phyloP scores from a whole-genome alignment of 1,139 yeast species.

The Blastobotrys malaysiensis region DNA sequence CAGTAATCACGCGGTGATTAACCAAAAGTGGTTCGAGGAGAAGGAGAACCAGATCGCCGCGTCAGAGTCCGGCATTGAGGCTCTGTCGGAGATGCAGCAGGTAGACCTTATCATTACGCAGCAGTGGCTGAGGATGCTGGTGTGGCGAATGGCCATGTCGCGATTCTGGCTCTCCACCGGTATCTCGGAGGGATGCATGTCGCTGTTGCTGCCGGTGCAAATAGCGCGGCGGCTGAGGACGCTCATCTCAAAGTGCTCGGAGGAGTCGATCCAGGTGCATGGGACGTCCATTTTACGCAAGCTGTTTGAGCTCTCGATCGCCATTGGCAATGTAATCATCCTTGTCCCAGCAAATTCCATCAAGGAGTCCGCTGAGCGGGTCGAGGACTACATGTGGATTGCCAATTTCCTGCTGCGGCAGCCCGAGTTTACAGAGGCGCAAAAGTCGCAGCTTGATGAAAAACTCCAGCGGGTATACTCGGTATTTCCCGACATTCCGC shows the following conservation, averaged over 20 bases:
- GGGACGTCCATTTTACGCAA: constrained; percentile 14
- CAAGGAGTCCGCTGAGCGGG: constrained; percentile 8
- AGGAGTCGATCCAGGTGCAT: constrained; percentile 13
- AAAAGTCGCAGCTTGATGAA: constrained; percentile 11
- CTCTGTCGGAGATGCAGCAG: constrained; percentile 16
- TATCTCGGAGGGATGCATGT: constrained; percentile 8
- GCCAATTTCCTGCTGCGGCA: constrained; percentile 15
- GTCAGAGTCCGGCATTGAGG: constrained; percentile 7
- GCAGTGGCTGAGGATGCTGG: constrained; percentile 18
- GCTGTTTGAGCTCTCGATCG: constrained; percentile 14
- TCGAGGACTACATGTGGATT: constrained; percentile 16
- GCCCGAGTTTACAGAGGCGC: constrained; percentile 9
- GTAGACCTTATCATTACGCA: constrained; percentile 17
- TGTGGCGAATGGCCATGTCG: constrained; percentile 19
- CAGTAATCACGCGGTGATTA: constrained; percentile 8
- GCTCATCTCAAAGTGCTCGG: constrained; percentile 10
- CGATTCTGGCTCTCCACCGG: constrained; percentile 9
- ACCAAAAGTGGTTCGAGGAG: constrained; percentile 16
- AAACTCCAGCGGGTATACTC: constrained; percentile 9
- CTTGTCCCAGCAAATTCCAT: constrained; percentile 10
- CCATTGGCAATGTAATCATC: constrained; percentile 16
- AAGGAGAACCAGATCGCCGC: constrained; percentile 14
- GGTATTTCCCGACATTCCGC: neutral
- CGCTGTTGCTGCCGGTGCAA: constrained; percentile 15
- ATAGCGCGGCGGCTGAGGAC: constrained; percentile 14